Percentiles rank a stretch among this genome's conserved stretches.
Conservation (phyloP, 306 rosid species). For the Casuarina cunninghamiana region DNA sequence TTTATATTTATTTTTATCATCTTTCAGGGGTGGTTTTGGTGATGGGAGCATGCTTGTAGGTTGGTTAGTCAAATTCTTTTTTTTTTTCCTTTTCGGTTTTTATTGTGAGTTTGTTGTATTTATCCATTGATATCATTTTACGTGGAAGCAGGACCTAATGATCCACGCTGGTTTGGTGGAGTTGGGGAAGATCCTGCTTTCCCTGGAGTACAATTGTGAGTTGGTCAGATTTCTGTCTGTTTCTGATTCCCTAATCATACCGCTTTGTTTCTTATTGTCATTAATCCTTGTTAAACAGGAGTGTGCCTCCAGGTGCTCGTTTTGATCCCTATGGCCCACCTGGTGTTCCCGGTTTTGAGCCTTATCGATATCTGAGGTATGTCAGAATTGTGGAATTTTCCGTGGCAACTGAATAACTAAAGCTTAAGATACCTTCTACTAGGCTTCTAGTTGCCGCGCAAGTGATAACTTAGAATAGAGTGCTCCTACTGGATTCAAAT, state of each 20-base stretch:
- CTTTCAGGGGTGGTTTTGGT: constrained; percentile 56
- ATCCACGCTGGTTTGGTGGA: constrained; percentile 67
- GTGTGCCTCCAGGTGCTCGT: constrained; percentile 84
- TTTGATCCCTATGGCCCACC: constrained; percentile 91
- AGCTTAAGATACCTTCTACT: not conserved
- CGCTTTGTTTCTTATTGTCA: constrained; percentile 5
- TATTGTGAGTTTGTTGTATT: not conserved
- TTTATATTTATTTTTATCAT: constrained; percentile 3
- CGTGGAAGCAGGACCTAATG: constrained; percentile 62
- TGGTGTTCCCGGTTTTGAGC: constrained; percentile 82
- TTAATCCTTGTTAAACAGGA: constrained; percentile 45
- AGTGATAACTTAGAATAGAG: not conserved
- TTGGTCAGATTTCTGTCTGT: constrained; percentile 20
- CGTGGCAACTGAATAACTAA: not conserved
- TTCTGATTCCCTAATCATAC: not conserved
- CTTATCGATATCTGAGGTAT: constrained; percentile 59
- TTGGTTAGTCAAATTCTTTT: constrained; percentile 28
- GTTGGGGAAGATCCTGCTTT: constrained; percentile 50
- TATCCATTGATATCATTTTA: constrained; percentile 16
- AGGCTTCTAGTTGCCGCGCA: not conserved
- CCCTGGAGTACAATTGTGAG: constrained; percentile 71
- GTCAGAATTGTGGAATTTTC: not conserved
- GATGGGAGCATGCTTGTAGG: constrained; percentile 82
- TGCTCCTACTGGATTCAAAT: not conserved
- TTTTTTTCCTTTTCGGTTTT: not conserved